Evolutionary conservation across 192 early-diverging fungal genomes (phyloP).

Genomic region (Spizellomyces sp.): DNA sequence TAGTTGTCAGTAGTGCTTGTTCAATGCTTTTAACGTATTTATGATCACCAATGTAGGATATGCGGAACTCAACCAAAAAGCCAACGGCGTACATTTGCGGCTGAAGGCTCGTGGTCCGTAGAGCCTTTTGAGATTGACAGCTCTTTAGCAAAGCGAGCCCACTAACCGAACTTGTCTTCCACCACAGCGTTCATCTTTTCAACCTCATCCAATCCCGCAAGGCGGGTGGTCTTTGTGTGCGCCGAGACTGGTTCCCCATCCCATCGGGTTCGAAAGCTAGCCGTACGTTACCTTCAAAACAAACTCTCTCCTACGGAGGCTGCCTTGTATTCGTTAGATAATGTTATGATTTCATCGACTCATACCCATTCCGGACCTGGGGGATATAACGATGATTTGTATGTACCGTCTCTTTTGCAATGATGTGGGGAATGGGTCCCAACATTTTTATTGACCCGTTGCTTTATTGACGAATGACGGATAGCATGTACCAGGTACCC

Average conservation of each 20-base stretch:
- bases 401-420: not conserved
- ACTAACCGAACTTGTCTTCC: not conserved
- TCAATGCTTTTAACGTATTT: not conserved
- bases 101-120: slow-evolving; percentile 30
- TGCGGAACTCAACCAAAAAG: slow-evolving; percentile 36
- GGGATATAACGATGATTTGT: slow-evolving; percentile 47
- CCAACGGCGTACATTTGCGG: slow-evolving; percentile 46
- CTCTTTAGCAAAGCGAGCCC: not conserved
- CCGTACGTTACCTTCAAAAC: slow-evolving; percentile 13
- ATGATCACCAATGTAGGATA: slow-evolving; percentile 34
- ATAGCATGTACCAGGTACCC: slow-evolving; percentile 12
- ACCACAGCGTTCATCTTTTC: slow-evolving; percentile 44
- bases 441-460: not conserved
- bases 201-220: slow-evolving; percentile 6
- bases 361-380: slow-evolving; percentile 53
- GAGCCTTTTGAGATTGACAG: not conserved
- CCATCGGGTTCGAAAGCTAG: slow-evolving; percentile 14
- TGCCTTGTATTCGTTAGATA: slow-evolving; percentile 38
- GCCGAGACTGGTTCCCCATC: slow-evolving; percentile 38
- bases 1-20: too few relatives aligned
- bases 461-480: not conserved
- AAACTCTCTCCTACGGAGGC: slow-evolving; percentile 22
- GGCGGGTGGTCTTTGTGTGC: slow-evolving; percentile 43
- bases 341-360: slow-evolving; percentile 53
- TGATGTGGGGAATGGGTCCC: too few relatives aligned